A percentile compares a stretch with the other conserved stretches of the same genome.
These are phyloP conservation scores for Flaveria bidentis DNA, from an alignment of 129 eudicot genomes.

Conservation along the genomic window DNA sequence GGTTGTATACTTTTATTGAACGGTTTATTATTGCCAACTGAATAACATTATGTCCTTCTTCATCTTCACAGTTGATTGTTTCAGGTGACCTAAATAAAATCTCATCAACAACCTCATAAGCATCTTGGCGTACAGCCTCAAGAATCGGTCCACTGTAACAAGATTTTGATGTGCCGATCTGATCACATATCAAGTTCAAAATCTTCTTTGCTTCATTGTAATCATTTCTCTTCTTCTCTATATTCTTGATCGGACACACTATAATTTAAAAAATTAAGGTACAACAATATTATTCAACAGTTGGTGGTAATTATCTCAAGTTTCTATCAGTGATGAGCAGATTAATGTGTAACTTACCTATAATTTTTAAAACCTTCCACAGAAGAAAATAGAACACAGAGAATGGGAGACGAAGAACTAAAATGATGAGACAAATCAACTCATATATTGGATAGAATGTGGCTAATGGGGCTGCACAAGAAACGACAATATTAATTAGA, in stretches of 20 bases:
- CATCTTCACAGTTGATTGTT: not conserved
- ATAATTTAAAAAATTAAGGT: not conserved
- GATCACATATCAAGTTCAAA: not conserved
- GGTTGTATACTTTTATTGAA: not conserved
- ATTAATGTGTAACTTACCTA: not conserved
- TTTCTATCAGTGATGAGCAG: not conserved
- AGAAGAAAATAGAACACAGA: not conserved
- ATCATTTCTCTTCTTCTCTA: slow-evolving; percentile 5
- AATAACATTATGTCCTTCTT: slow-evolving; percentile 6
- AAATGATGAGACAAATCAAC: slow-evolving; percentile 17
- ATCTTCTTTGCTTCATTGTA: not conserved
- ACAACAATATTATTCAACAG: not conserved
- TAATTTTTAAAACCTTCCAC: slow-evolving; percentile 11
- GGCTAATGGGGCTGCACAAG: slow-evolving; percentile 7
- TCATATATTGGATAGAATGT: not conserved
- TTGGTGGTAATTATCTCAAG: not conserved
- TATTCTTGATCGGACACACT: not conserved
- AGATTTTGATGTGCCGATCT: not conserved
- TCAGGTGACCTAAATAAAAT: not conserved
- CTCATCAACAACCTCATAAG: slow-evolving; percentile 10
- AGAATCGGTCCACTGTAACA: not conserved
- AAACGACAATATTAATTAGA: not conserved
- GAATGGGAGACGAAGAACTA: not conserved
- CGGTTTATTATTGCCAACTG: not conserved
- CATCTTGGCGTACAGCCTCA: not conserved